Base-by-base conservation (phyloP, 208 protist species). In the Leptomonas seymouri region DNA sequence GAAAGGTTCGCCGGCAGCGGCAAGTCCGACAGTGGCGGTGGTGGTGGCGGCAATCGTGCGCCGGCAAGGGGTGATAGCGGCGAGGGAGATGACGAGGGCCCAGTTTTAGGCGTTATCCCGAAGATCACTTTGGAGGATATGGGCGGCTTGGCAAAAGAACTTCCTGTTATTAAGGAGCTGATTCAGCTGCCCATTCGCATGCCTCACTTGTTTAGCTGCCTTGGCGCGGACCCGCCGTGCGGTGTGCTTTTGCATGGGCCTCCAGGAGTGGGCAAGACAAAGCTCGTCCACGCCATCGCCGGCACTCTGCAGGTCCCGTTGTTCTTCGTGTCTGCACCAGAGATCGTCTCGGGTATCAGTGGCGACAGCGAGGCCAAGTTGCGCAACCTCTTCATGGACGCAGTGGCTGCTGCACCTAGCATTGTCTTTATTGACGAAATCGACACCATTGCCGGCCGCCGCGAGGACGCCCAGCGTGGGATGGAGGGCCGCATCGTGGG, bases 371-470 rank as follows among this genome's bases (percentile, higher is more conserved):
- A 99, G 85, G 82, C 89, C 20, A 99, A 99, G 49, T 85, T 99
- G 63, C 84, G 99, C 11, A 81, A 93, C 44, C 74, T 99, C 25
- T 99, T 99, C 71, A 84, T 81, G 53, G 90, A 98, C 59, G 98
- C 98, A 45, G 81, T 93, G 20, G 84, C 71, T 55, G 85, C 84
- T 3, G 98, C 98, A 11, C 99, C 99, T 16, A 98, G 93, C 54
- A 89, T 99, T 49, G 89, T 99, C 14, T 99, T 99, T 73, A 98
- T 99, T 62, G 99, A 99, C 85, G 98, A 99, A 76, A 99, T 99
- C 76, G 99, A 99, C 80, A 95, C 90, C 44, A 98, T 98, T 56
- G 92, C 93, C 16, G 91, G 93, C 34, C 89, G 91, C 23, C 93
- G 99, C 56, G 98, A 99, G 60, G 91, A 87, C 30, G 94, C 98